Evolutionary conservation across 768 basidiomycete genomes (phyloP).

Genomic region (Pisolithus marmoratus): DNA sequence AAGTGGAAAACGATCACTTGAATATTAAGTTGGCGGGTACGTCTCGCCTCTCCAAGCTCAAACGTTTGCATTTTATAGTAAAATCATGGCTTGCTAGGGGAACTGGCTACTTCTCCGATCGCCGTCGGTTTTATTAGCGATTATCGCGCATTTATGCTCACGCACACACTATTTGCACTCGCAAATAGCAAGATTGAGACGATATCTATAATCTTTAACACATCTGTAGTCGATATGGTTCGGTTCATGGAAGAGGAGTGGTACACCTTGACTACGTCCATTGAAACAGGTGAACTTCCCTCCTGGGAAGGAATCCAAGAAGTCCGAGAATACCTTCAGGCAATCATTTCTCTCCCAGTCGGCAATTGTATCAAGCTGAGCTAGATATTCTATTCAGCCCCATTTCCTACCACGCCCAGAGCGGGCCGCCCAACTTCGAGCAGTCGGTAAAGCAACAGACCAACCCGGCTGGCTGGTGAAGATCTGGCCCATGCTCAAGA

Average conservation of each 20-base stretch:
- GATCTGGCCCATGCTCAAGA: constrained; percentile 2
- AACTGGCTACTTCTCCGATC: neutral
- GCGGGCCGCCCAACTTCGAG: constrained; percentile 5
- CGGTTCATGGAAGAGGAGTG: constrained; percentile 8
- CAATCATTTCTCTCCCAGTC: neutral
- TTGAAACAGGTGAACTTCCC: constrained; percentile 4
- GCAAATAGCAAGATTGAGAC: neutral
- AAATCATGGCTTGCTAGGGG: neutral
- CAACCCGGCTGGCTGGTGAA: neutral
- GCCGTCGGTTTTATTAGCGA: constrained; percentile 7
- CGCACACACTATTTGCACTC: constrained; percentile 8
- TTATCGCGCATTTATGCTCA: constrained; percentile 8
- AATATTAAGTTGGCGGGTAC: constrained; percentile 8
- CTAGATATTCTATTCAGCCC: neutral
- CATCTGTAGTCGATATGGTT: constrained; percentile 6
- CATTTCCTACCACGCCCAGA: neutral
- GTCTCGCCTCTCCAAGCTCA: neutral
- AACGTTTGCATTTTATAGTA: too few species aligned
- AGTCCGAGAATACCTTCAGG: constrained; percentile 2
- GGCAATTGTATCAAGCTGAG: too few species aligned
- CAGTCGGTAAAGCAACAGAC: neutral
- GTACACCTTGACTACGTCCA: constrained; percentile 3
- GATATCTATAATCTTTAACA: neutral
- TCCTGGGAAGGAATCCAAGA: constrained; percentile 2
- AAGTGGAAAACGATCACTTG: constrained; percentile 11